Base-by-base conservation (phyloP, 129 eudicot genomes). In the Gnaphalium uliginosum region DNA sequence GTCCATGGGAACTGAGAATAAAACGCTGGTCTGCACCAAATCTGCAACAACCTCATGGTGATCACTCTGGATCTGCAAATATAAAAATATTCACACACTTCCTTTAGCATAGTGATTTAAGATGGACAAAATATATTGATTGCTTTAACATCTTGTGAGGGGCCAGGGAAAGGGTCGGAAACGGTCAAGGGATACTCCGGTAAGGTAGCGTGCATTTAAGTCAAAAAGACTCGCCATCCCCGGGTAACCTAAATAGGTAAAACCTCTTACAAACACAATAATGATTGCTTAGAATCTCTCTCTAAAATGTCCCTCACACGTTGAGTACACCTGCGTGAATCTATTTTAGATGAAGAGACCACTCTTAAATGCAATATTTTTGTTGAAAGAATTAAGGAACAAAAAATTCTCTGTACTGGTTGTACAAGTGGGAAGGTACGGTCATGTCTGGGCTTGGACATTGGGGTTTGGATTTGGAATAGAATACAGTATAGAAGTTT, bases 31-130 rank as follows among this genome's bases (percentile, higher is more conserved):
- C 82, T 94, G 99, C 43, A 94, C 76, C 79, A 94, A 81, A 86
- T 94, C 99, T 39, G 99, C 99, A 74, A 94, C 99, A 76, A 91
- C 91, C 72, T 94, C 97, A 62, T 91, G 93, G 74, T 89, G 90
- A 78, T 94, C 99, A 68, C 99, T 89, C 57, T 88, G 96, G 56
- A 94, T 87, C 99, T 94, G 89, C 76, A 75, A 61, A 68, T 32
- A 80, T 23, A 76, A 78, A 18, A n/a, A 27, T 19, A 43, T 56
- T 67, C 54, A 26, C 32, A 18, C 24, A 65, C 10, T n/a, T 39
- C 18, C 57, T 53, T 43, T 5, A 48, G 73, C 8, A 22, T 50
- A 71, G 32, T 78, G 29, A 19, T 48, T 15, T 71, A 71, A 33
- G 35, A 70, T 25, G 18, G 43, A 35, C 46, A 17, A 56, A 50